Percentiles rank a stretch among this genome's conserved stretches.
Evolutionary conservation across 495 filamentous ascomycete genomes (phyloP).

Genomic region (Pseudoneurospora amorphoporcata): DNA sequence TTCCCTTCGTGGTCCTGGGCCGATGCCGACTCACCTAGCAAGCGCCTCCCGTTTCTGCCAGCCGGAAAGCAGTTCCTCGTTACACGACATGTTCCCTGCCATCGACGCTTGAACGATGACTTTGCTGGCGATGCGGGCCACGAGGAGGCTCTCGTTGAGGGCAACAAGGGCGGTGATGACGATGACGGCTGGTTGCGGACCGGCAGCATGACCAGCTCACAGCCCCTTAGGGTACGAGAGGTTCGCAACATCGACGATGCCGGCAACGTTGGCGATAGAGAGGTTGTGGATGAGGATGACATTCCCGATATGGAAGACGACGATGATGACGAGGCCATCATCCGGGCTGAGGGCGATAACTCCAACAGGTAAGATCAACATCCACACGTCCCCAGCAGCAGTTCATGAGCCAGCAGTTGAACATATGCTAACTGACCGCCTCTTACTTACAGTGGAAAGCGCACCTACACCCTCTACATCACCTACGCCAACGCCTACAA

Average conservation of each 20-base stretch:
- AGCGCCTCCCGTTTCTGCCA: conserved; percentile 74
- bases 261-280: conserved; percentile 64
- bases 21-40: conserved; percentile 65
- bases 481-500: conserved; percentile 95
- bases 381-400: background rate
- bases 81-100: conserved; percentile 86
- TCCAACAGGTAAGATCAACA: conserved; percentile 57
- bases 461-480: conserved; percentile 96
- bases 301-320: conserved; percentile 99
- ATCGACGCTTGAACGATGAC: conserved; percentile 81
- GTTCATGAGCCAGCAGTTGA: background rate
- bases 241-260: conserved; percentile 78
- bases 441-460: conserved; percentile 49
- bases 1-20: conserved; percentile 99
- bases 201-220: conserved; percentile 60
- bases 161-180: conserved; percentile 45
- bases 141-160: conserved; percentile 73
- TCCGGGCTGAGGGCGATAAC: conserved; percentile 53
- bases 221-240: conserved; percentile 64
- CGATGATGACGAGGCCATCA: conserved; percentile 96
- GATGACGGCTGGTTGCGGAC: conserved; percentile 91
- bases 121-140: conserved; percentile 79
- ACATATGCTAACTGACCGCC: conserved; percentile 3
- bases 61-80: conserved; percentile 91
- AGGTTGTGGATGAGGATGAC: conserved; percentile 70